Base-by-base conservation (phyloP, 768 basidiomycete genomes). In the Mycena crocata region DNA sequence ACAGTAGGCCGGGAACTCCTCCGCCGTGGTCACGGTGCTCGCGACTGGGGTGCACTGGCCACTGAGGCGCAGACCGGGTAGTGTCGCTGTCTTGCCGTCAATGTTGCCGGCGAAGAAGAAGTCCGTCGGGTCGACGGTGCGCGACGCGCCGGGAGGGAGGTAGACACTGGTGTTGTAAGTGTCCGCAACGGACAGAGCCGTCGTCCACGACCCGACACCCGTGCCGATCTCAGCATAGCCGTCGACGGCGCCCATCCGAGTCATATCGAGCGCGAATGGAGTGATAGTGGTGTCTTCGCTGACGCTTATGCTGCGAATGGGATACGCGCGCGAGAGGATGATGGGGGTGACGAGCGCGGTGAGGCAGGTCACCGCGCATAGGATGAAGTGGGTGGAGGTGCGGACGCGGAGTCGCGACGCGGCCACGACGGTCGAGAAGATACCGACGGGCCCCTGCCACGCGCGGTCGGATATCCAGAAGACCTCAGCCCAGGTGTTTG, bases 401-500 rank as follows among this genome's bases (percentile, higher is more conserved):
- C 62, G 57, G 28, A 68, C 57, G 50, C 62, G 54, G 17, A 68
- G 56, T 19, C 57, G 59, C 21, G 56, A 58, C 5, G 58, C 66
- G 19, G 51, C 42, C 1, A 54, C n/a, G 9, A 67, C 24, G 46
- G 60, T 62, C 3, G 35, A 32, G 26, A 64, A 15, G 17, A 72
- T 62, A 3, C 72, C 72, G 13, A 60, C 50, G n/a, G 72, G 72
- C 0, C 70, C 72, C 23, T 56, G 50, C 67, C 67, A 73, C 2
- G 62, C 57, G n/a, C 64, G 45, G 57, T 73, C 67, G 32, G 70
- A 70, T 19, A 73, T 64, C 70, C 70, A 73, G 57, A 73, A 73
- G 24, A 73, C 59, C 57, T 73, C 72, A 2, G 67, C 58, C 72
- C 72, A 73, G 3, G 67, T 73, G 39, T 44, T 64, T 24, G 67